Evolutionary conservation across 2,329 filamentous ascomycete species (phyloP), one percentile per base, ranked within the genome.

Genomic region (Blastomyces percursus): DNA sequence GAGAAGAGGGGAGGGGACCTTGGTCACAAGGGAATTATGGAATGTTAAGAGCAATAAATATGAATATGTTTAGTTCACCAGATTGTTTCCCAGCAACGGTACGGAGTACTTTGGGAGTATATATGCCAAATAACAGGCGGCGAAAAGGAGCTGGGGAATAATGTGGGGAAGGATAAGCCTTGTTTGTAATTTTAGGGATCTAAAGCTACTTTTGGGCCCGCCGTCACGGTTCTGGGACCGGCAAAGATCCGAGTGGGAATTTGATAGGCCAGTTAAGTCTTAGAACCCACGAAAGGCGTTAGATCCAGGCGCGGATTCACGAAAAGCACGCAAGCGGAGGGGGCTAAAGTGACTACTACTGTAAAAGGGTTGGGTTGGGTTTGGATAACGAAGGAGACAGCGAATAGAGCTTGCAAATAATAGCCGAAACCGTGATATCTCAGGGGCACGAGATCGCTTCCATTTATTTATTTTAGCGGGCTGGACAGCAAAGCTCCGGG

Each of bases 91-190:
- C 50, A 32, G 35, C n/a, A n/a, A n/a, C n/a, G n/a, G n/a, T n/a
- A 55, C 30, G 19, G 55, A 21, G 38, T 14, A 51, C 4, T 12
- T 14, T 16, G 6, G 6, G 35, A 38, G 35, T 51, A 50, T 24
- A 57, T 42, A 57, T 44, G 40, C 38, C 40, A 58, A 58, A 44
- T n/a, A 21, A 1, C 5, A 7, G 11, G n/a, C 35, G n/a, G 7
- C 24, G 2, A 19, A 58, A 9, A 21, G 48, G 55, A 48, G 46
- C 24, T 27, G 56, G 63, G 61, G 42, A 65, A 64, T 64, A 65
- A 64, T 64, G 60, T 60, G 40, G 32, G 58, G 40, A 59, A 52
- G 54, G 40, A 55, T 51, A 58, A 35, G 46, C 35, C n/a, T 21
- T 21, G 61, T 19, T 21, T 24, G 57, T 57, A 32, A 62, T 35